phyloP scores from a whole-genome alignment of 2,329 filamentous ascomycete species.

The Pseudogymnoascus verrucosus region DNA sequence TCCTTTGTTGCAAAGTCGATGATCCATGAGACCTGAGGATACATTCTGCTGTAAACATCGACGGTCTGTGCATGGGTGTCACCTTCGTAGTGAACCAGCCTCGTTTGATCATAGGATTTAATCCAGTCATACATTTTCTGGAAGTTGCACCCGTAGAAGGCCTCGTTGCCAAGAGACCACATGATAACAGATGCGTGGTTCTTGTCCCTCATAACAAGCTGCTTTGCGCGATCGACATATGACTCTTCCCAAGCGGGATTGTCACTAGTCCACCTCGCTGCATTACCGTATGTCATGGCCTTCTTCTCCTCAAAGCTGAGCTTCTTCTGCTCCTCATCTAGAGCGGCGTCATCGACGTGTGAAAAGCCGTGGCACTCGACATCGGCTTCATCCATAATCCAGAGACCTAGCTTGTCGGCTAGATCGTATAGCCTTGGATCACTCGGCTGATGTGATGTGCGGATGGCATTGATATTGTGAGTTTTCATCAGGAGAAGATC shows the following conservation, averaged over 20 bases:
- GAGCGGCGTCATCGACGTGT: neutral
- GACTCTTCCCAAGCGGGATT: slow-evolving; percentile 38
- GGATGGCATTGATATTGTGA: slow-evolving; percentile 61
- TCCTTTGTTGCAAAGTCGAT: slow-evolving; percentile 7
- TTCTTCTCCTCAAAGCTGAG: slow-evolving; percentile 36
- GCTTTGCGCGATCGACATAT: slow-evolving; percentile 44
- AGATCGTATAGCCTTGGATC: slow-evolving; percentile 51
- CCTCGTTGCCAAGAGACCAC: slow-evolving; percentile 49
- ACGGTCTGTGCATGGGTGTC: slow-evolving; percentile 1
- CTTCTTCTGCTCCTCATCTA: slow-evolving; percentile 8
- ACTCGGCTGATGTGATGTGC: slow-evolving; percentile 58
- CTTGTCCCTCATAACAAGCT: slow-evolving; percentile 45
- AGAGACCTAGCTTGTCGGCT: slow-evolving; percentile 54
- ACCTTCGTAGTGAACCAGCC: slow-evolving; percentile 12
- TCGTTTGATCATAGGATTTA: slow-evolving; percentile 1
- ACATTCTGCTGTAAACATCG: slow-evolving; percentile 12
- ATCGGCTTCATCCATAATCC: slow-evolving; percentile 44
- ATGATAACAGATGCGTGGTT: slow-evolving; percentile 46
- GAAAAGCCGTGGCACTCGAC: slow-evolving; percentile 41
- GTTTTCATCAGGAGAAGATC: slow-evolving; percentile 48
- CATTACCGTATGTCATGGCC: slow-evolving; percentile 30
- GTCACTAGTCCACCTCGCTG: slow-evolving; percentile 36
- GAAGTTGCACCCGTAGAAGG: slow-evolving; percentile 46
- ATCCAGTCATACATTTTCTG: slow-evolving; percentile 38
- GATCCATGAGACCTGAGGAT: neutral